Evolutionary conservation across 169 alveolate species (phyloP), one percentile per base, ranked within the genome.

Genomic region (Plasmodium blacklocki): DNA sequence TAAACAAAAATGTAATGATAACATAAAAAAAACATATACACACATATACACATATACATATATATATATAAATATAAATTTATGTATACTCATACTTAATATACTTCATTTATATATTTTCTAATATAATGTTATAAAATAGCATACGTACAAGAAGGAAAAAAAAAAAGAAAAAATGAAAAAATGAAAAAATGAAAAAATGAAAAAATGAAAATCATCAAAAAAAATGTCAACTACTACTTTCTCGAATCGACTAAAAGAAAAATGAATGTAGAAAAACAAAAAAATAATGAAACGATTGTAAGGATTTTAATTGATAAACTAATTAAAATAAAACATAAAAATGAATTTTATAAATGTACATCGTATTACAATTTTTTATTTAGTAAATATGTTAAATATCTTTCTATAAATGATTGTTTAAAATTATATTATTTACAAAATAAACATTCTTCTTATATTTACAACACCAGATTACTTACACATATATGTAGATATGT

Each of bases 271-370:
- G 5, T 72, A 59, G 59, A 45, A 43, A 29, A 21, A 7, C 26
- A 39, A 21, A n/a, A 32, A 23, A 56, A 70, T 29, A 72, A 71
- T 19, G 12, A 45, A 39, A 39, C 5, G 8, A 72, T 86, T 60
- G 26, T 73, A 50, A 58, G 73, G 39, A 58, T 29, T 29, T 71
- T 86, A 70, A 86, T 86, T 43, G 76, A 60, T 23, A 86, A 86
- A 62, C 15, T 86, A 21, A 26, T 66, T 66, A 59, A 86, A 45
- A 86, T 71, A 21, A 86, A 86, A 58, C 45, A 71, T 15, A 63
- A 86, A 47, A 86, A 86, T 54, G 63, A 60, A 47, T 60, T 71
- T 62, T 60, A 23, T 72, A 86, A 86, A 47, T 86, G 92, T 66
- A 47, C 32, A 9, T 45, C 50, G 2, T 86, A 45, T 60, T 86